A percentile compares a stretch with the other conserved stretches of the same genome.
phyloP scores from a whole-genome alignment of 345 rosid species.

The Aethionema arabicum region DNA sequence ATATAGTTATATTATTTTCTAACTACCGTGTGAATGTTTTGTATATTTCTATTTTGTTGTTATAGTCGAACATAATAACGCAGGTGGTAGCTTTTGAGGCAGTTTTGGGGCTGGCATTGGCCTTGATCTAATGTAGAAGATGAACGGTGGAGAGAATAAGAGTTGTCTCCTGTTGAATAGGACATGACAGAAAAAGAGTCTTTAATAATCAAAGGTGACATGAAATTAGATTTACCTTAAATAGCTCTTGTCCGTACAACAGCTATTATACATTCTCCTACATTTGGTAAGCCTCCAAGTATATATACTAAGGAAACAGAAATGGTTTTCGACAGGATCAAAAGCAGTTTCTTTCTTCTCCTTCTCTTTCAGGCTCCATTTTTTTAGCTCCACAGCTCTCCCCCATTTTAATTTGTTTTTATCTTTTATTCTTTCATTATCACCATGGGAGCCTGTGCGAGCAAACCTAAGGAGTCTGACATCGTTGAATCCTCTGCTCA shows the following conservation, averaged over 20 bases:
- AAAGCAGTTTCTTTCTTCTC: conserved; percentile 4
- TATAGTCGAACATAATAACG: conserved; percentile 1
- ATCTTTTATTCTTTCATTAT: conserved; percentile 14
- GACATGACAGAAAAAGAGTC: conserved; percentile 33
- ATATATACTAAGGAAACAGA: conserved; percentile 12
- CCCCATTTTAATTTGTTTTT: conserved; percentile 24
- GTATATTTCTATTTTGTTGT: not conserved
- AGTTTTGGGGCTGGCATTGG: conserved; percentile 12
- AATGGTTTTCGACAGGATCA: conserved; percentile 26
- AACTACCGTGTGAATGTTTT: not conserved
- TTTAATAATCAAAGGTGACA: conserved; percentile 31
- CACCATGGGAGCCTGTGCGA: conserved; percentile 44
- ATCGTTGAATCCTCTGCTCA: conserved; percentile 33
- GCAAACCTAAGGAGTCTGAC: conserved; percentile 42
- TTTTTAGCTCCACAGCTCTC: conserved; percentile 37
- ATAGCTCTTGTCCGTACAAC: conserved; percentile 23
- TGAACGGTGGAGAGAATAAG: conserved; percentile 24
- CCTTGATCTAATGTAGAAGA: not conserved
- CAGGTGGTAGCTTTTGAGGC: conserved; percentile 2
- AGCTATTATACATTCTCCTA: conserved; percentile 28
- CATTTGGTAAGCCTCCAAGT: conserved; percentile 33
- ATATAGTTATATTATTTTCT: too few species aligned
- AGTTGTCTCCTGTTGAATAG: conserved; percentile 9
- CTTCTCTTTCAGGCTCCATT: conserved; percentile 11
- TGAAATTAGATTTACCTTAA: conserved; percentile 33